phyloP scores from a whole-genome alignment of 2,329 filamentous ascomycete species.

The Phialophora tarda region DNA sequence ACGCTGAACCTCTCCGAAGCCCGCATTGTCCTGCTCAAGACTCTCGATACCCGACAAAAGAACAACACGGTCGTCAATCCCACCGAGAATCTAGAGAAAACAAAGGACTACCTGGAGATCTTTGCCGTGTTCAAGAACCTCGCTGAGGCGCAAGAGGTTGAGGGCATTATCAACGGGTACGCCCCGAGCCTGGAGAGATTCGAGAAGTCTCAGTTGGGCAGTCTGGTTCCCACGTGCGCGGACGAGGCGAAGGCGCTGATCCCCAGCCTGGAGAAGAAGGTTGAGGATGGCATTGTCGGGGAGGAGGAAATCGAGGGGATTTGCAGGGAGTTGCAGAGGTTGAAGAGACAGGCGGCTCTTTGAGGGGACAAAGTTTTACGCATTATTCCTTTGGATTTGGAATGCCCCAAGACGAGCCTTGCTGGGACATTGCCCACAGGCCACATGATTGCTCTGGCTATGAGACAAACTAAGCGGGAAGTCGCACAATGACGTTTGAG shows the following conservation, averaged over 20 bases:
- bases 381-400: not conserved
- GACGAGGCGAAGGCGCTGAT: conserved; percentile 98
- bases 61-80: conserved; percentile 49
- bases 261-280: conserved; percentile 85
- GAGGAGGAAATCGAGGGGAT: conserved; percentile 88
- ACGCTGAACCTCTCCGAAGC: conserved; percentile 92
- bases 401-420: not conserved
- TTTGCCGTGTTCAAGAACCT: conserved; percentile 96
- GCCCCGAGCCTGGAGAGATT: conserved; percentile 81
- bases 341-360: conserved; percentile 50
- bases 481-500: not conserved
- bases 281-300: conserved; percentile 54
- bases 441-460: not conserved
- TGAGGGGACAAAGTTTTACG: conserved; percentile 5
- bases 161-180: conserved; percentile 79
- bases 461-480: not conserved
- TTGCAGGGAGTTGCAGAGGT: conserved; percentile 87
- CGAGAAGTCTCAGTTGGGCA: conserved; percentile 80
- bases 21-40: conserved; percentile 86
- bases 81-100: conserved; percentile 74
- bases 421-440: too few species aligned
- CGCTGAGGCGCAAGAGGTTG: conserved; percentile 92
- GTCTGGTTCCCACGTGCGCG: conserved; percentile 85
- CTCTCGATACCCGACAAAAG: conserved; percentile 67
- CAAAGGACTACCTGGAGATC: conserved; percentile 87